Percentiles rank a stretch among this genome's conserved stretches.
Evolutionary conservation across 768 basidiomycete genomes (phyloP).

Genomic region (Lentinula raphanica): DNA sequence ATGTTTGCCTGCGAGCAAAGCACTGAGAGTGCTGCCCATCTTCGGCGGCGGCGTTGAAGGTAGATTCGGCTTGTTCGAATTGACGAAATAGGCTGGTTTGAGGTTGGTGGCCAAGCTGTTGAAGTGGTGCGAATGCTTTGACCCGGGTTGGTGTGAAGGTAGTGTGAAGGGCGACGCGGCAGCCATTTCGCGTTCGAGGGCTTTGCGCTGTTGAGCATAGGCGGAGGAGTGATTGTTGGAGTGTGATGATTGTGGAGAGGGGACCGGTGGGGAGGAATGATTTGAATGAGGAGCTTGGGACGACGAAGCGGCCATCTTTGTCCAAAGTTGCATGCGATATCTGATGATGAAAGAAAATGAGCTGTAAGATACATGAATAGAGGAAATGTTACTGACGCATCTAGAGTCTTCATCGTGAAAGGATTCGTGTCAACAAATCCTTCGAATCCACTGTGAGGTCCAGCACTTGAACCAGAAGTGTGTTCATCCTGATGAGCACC

Average conservation of each 20-base stretch:
- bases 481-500: background rate
- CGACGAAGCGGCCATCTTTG: conserved; percentile 76
- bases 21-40: conserved; percentile 12
- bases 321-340: conserved; percentile 90
- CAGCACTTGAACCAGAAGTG: background rate
- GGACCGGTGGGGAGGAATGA: background rate
- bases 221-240: conserved; percentile 14
- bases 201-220: conserved; percentile 7
- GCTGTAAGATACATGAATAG: conserved; percentile 7
- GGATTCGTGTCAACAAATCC: conserved; percentile 75
- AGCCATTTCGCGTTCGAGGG: conserved; percentile 3
- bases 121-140: background rate
- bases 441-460: conserved; percentile 48
- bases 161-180: conserved; percentile 4
- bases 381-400: conserved; percentile 48
- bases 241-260: background rate
- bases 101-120: conserved; percentile 10
- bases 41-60: conserved; percentile 16
- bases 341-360: conserved; percentile 27
- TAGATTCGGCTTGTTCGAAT: conserved; percentile 18
- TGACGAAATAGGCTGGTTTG: conserved; percentile 31
- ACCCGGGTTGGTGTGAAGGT: background rate
- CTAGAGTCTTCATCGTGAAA: conserved; percentile 84
- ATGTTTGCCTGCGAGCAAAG: conserved; percentile 44
- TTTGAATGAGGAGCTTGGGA: conserved; percentile 32